These are phyloP conservation scores for Yarrowia sp. DNA, from an alignment of 805 yeast species.

Conservation along the genomic window DNA sequence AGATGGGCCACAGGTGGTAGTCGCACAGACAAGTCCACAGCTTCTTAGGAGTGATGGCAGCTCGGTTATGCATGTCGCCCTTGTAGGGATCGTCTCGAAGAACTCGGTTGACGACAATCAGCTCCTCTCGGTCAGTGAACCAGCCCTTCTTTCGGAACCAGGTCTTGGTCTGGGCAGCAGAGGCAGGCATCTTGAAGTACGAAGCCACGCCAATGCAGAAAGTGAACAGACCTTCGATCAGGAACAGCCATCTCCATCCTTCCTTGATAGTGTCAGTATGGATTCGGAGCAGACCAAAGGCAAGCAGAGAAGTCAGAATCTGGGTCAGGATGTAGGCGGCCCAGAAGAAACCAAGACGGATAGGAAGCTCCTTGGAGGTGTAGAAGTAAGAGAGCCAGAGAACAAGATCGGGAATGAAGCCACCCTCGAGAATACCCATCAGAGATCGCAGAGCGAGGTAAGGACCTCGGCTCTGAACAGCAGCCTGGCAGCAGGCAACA, in stretches of 20 bases:
- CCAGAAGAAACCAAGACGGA: slow-evolving; percentile 61
- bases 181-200: slow-evolving; percentile 54
- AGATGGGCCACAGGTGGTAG: slow-evolving; percentile 57
- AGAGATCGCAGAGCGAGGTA: slow-evolving; percentile 52
- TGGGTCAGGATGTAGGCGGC: slow-evolving; percentile 51
- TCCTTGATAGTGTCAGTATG: slow-evolving; percentile 29
- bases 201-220: slow-evolving; percentile 50
- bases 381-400: slow-evolving; percentile 68
- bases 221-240: slow-evolving; percentile 62
- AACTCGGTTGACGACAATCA: slow-evolving; percentile 56
- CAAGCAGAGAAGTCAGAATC: slow-evolving; percentile 49
- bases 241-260: slow-evolving; percentile 68
- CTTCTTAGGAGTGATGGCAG: slow-evolving; percentile 47
- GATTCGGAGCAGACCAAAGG: slow-evolving; percentile 54
- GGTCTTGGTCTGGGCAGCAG: slow-evolving; percentile 51
- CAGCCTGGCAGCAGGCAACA: slow-evolving; percentile 54
- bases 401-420: slow-evolving; percentile 63
- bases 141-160: slow-evolving; percentile 53
- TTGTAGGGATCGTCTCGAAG: slow-evolving; percentile 62
- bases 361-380: slow-evolving; percentile 55
- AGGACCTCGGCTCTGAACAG: slow-evolving; percentile 43
- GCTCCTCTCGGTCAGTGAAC: slow-evolving; percentile 54
- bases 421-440: slow-evolving; percentile 63
- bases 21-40: slow-evolving; percentile 47
- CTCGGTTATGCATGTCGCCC: slow-evolving; percentile 65